phyloP scores from a whole-genome alignment of 2,329 filamentous ascomycete genomes.

The Hirsutella minnesotensis region DNA sequence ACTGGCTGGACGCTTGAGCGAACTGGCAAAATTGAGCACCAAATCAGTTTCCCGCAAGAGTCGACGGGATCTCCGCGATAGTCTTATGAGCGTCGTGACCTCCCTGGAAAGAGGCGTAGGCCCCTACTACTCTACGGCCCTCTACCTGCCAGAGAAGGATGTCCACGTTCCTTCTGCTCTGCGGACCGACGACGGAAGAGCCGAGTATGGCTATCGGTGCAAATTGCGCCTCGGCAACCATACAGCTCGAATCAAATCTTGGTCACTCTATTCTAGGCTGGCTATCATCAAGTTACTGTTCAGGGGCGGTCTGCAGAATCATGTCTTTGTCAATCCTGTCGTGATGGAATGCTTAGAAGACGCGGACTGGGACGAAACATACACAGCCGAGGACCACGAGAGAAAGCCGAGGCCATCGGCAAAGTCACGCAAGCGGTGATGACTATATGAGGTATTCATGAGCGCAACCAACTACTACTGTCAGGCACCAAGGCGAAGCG shows the following conservation, averaged over 20 bases:
- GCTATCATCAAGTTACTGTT: slow-evolving; percentile 35
- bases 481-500: background rate
- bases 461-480: background rate
- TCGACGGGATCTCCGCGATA: slow-evolving; percentile 34
- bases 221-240: slow-evolving; percentile 35
- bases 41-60: slow-evolving; percentile 38
- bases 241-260: slow-evolving; percentile 34
- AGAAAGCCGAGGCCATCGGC: slow-evolving; percentile 4
- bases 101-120: slow-evolving; percentile 42
- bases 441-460: background rate
- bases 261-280: slow-evolving; percentile 37
- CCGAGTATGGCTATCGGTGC: slow-evolving; percentile 40
- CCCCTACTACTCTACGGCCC: slow-evolving; percentile 40
- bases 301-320: slow-evolving; percentile 29
- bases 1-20: slow-evolving; percentile 33
- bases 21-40: slow-evolving; percentile 33
- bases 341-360: slow-evolving; percentile 26
- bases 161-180: slow-evolving; percentile 29
- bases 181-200: slow-evolving; percentile 28
- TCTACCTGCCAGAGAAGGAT: slow-evolving; percentile 25
- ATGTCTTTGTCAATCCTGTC: slow-evolving; percentile 25
- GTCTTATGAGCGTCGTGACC: slow-evolving; percentile 38
- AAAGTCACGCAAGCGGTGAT: slow-evolving; percentile 11
- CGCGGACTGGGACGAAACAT: slow-evolving; percentile 18
- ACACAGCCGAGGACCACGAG: slow-evolving; percentile 4